Evolutionary conservation across 192 early-diverging fungal species (phyloP).

Genomic region (Backusella tuberculispora): DNA sequence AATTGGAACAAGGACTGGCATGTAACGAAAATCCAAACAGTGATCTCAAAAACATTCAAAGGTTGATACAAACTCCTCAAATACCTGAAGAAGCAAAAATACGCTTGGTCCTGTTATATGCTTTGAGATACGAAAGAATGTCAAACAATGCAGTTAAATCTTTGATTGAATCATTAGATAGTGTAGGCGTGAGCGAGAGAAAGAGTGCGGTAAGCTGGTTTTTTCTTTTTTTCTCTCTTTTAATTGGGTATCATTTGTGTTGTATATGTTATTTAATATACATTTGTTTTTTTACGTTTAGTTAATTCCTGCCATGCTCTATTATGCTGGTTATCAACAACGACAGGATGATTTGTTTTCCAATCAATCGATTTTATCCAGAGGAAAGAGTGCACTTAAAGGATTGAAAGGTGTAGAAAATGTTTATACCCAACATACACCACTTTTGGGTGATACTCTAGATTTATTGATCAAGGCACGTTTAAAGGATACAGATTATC

Average conservation of each 20-base stretch:
- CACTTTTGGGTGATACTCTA: conserved; percentile 80
- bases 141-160: conserved; percentile 69
- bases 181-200: conserved; percentile 70
- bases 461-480: conserved; percentile 82
- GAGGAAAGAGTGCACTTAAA: conserved; percentile 89
- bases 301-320: conserved; percentile 71
- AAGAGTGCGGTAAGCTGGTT: conserved; percentile 64
- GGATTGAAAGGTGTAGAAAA: conserved; percentile 98
- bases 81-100: conserved; percentile 78
- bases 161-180: conserved; percentile 77
- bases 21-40: conserved; percentile 82
- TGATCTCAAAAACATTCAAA: conserved; percentile 82
- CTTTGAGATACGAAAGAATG: conserved; percentile 89
- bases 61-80: conserved; percentile 67
- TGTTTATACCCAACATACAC: conserved; percentile 96
- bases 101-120: conserved; percentile 83
- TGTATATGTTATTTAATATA: neutral
- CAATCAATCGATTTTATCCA: conserved; percentile 84
- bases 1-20: conserved; percentile 95
- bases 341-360: conserved; percentile 90
- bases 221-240: too few relatives aligned
- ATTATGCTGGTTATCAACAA: conserved; percentile 78
- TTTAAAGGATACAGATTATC: conserved; percentile 75
- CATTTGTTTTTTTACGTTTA: conserved; percentile 18
- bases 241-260: too few relatives aligned